Evolutionary conservation across 176 grass and related monocot species (phyloP).

Genomic region (Paspalum notatum): DNA sequence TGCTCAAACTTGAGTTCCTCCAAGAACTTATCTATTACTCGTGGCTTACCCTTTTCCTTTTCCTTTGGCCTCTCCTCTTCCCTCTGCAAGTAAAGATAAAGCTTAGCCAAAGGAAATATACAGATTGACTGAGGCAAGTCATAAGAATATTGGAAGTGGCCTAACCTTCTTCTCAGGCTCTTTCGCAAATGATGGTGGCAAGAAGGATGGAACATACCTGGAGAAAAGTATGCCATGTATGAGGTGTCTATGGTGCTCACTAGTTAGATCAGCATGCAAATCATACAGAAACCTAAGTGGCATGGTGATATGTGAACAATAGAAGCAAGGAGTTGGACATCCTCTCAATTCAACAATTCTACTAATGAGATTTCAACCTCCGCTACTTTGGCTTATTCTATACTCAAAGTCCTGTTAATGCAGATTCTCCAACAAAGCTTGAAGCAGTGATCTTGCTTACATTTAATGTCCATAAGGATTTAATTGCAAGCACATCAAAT

Average conservation of each 20-base stretch:
- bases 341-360: not conserved
- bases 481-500: slow-evolving; percentile 12
- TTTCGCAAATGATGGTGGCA: slow-evolving; percentile 88
- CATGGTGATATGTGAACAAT: slow-evolving; percentile 10
- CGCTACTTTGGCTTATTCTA: not conserved
- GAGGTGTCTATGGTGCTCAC: slow-evolving; percentile 41
- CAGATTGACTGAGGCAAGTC: not conserved
- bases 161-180: slow-evolving; percentile 91
- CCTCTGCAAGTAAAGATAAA: slow-evolving; percentile 58
- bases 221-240: slow-evolving; percentile 51
- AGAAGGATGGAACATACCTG: slow-evolving; percentile 98
- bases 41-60: slow-evolving; percentile 93
- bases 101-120: slow-evolving; percentile 28
- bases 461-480: not conserved
- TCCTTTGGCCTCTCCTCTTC: slow-evolving; percentile 94
- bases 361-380: not conserved
- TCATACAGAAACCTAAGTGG: slow-evolving; percentile 25
- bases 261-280: slow-evolving; percentile 13
- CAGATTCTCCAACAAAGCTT: not conserved
- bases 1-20: slow-evolving; percentile 97
- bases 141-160: slow-evolving; percentile 30
- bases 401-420: slow-evolving; percentile 27
- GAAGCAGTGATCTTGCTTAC: not conserved
- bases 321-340: not conserved
- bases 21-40: slow-evolving; percentile 93